Evolutionary conservation across 352 stramenopile species (phyloP).

Genomic region (Thraustotheca clavata): DNA sequence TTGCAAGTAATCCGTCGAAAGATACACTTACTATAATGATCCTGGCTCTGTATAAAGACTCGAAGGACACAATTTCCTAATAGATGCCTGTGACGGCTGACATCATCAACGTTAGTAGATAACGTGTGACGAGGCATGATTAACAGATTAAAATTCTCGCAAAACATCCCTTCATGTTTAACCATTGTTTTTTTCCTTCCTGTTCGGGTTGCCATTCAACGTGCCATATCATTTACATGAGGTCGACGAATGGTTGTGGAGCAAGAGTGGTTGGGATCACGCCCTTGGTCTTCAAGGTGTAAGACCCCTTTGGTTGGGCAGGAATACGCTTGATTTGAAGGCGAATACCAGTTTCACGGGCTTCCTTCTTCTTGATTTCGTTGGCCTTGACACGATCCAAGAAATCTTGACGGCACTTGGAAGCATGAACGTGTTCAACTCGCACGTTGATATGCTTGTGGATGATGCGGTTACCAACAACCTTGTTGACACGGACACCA

Average conservation of each 20-base stretch:
- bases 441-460: conserved; percentile 99
- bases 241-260: conserved; percentile 96
- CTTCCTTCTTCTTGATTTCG: conserved; percentile 96
- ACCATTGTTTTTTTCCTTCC: background rate
- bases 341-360: conserved; percentile 82
- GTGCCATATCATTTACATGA: conserved; percentile 86
- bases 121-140: background rate
- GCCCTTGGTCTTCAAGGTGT: conserved; percentile 91
- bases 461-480: conserved; percentile 96
- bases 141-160: background rate
- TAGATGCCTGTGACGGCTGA: no score
- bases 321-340: conserved; percentile 94
- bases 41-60: no score
- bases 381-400: conserved; percentile 97
- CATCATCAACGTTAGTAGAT: no score
- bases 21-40: no score
- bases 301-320: conserved; percentile 91
- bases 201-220: background rate
- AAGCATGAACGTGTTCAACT: conserved; percentile 98
- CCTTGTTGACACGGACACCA: conserved; percentile 99
- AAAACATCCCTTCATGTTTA: conserved; percentile 8
- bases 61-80: no score
- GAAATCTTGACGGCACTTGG: conserved; percentile 98
- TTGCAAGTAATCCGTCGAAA: no score
- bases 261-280: conserved; percentile 93